phyloP scores from a whole-genome alignment of 169 alveolate genomes.

The Babesia ovis region DNA sequence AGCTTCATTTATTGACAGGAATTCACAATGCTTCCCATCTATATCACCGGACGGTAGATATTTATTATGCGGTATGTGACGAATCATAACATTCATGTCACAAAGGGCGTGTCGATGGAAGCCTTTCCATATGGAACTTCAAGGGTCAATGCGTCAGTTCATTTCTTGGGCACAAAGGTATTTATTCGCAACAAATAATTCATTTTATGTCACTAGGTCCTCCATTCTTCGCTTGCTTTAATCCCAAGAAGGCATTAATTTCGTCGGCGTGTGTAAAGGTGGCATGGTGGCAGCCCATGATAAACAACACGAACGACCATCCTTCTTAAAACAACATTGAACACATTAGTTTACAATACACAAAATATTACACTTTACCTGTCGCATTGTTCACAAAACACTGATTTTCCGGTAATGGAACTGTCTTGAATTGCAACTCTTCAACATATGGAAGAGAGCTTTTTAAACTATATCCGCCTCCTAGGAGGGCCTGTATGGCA shows the following conservation, averaged over 20 bases:
- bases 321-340: not conserved
- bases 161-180: conserved; percentile 64
- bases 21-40: conserved; percentile 41
- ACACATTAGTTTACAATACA: not conserved
- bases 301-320: not conserved
- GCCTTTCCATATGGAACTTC: conserved; percentile 53
- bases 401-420: too few species aligned
- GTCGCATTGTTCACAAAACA: too few species aligned
- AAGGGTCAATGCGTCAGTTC: conserved; percentile 47
- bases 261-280: conserved; percentile 70
- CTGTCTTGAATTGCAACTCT: not conserved
- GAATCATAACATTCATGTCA: not conserved
- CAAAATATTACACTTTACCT: not conserved
- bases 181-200: not conserved
- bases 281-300: conserved; percentile 69
- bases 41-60: conserved; percentile 68
- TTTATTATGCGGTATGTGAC: conserved; percentile 47
- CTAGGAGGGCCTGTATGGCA: conserved; percentile 62
- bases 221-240: conserved; percentile 54
- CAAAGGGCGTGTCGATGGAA: conserved; percentile 49
- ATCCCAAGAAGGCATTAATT: conserved; percentile 61
- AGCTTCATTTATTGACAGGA: conserved; percentile 7
- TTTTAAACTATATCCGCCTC: conserved; percentile 48
- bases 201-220: conserved; percentile 28
- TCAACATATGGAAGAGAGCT: conserved; percentile 39